Percentiles rank a stretch among this genome's conserved stretches.
These are phyloP conservation scores for Circinella umbellata DNA, from an alignment of 371 early-diverging fungal species.

Conservation along the genomic window DNA sequence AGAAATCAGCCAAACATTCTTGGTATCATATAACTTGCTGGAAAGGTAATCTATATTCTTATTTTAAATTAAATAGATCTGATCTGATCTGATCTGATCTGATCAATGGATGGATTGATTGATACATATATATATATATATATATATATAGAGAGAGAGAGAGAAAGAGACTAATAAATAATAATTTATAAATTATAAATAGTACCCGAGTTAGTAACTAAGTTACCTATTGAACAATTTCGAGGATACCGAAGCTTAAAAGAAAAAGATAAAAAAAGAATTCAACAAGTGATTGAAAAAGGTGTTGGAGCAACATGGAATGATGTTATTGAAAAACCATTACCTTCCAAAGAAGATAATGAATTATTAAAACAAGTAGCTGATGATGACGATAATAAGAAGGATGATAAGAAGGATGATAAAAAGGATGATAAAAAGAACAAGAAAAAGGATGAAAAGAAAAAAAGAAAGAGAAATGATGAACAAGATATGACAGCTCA, in stretches of 20 bases:
- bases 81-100: neutral
- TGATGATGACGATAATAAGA: neutral
- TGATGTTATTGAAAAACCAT: conserved; percentile 32
- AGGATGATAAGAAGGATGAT: conserved; percentile 1
- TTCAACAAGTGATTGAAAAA: conserved; percentile 48
- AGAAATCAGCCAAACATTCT: conserved; percentile 53
- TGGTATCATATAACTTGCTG: conserved; percentile 66
- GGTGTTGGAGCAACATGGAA: conserved; percentile 52
- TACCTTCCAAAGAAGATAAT: conserved; percentile 13
- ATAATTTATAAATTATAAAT: neutral
- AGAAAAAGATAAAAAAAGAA: conserved; percentile 50
- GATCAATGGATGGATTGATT: neutral
- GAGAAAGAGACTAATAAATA: conserved; percentile 9
- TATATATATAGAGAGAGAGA: neutral
- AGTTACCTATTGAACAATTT: conserved; percentile 45
- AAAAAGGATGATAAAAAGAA: conserved; percentile 35
- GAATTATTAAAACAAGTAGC: conserved; percentile 12
- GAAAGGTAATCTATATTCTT: conserved; percentile 36
- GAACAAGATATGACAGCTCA: conserved; percentile 14
- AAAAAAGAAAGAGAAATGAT: conserved; percentile 34
- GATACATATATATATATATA: neutral
- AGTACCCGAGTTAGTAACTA: conserved; percentile 38
- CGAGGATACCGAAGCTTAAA: conserved; percentile 40
- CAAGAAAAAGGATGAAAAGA: conserved; percentile 36
- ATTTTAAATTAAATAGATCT: too few relatives aligned